Evolutionary conservation across 2,329 filamentous ascomycete species (phyloP), one percentile per base, ranked within the genome.

Genomic region (Trichoderma cornu-damae): DNA sequence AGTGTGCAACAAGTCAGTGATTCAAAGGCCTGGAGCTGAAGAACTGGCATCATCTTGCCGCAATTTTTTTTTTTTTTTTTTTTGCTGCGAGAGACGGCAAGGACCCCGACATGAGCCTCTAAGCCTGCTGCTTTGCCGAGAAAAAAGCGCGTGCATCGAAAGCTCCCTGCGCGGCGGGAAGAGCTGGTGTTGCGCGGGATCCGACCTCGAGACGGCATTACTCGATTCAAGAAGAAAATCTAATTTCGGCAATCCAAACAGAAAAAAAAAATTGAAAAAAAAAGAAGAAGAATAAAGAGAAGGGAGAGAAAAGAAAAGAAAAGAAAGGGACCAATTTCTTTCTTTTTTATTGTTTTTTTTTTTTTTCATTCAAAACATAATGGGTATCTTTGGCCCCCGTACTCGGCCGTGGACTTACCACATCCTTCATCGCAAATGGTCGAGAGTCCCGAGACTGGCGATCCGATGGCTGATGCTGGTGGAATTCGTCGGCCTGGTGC

Each of bases 401-500:
- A n/a, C 18, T 1, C 42, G 32, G 14, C 12, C 34, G 22, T 54
- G 60, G 57, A 67, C 62, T 46, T 84, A 84, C 68, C 75, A 72
- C 71, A 77, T 87, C 63, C 69, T 89, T 28, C 81, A 79, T 61
- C 81, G 81, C 63, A 73, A 75, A 70, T 84, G 81, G 81, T 82
- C 70, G 72, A 78, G 73, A 73, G 34, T 63, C 11, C 59, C 69
- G 30, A 80, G 70, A 70, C 79, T 69, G 71, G 82, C 70, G 67
- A 84, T 79, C 76, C 86, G 74, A 78, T 82, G 71, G 67, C 75
- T 89, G 62, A 82, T 92, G 75, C 66, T 82, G 49, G 67, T 84
- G 51, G 89, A 93, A 73, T 78, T 92, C 52, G 72, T 75, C 35
- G 79, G 85, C 61, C 82, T 85, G 22, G 76, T 93, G 57, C 79